Conservation (phyloP, 306 rosid species). For the Cicer arietinum region DNA sequence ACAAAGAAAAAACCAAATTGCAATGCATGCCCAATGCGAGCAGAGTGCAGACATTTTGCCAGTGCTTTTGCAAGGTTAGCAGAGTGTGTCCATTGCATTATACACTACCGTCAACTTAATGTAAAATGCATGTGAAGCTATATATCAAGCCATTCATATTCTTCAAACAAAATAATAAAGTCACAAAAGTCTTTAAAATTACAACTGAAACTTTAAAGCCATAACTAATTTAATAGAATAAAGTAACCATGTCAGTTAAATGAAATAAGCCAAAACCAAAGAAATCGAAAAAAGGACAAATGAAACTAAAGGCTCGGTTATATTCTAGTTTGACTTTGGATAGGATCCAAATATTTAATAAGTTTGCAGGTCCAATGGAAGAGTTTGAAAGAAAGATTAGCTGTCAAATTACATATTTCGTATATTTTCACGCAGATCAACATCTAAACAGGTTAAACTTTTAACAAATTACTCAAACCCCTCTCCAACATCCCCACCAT, state of each 20-base stretch:
- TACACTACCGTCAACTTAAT: constrained; percentile 30
- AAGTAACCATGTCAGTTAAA: constrained; percentile 5
- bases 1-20: constrained; percentile 93
- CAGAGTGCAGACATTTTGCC: constrained; percentile 97
- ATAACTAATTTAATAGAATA: constrained; percentile 28
- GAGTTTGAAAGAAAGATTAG: constrained; percentile 20
- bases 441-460: too few species aligned
- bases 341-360: background rate
- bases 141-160: constrained; percentile 5
- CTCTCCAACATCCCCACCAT: too few species aligned
- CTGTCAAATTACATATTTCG: constrained; percentile 4
- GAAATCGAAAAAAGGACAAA: constrained; percentile 16
- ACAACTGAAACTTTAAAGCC: constrained; percentile 28
- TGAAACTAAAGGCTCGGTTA: background rate
- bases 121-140: constrained; percentile 27
- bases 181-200: constrained; percentile 34
- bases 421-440: background rate
- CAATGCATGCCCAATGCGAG: constrained; percentile 98
- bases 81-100: constrained; percentile 34
- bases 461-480: too few species aligned
- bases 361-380: constrained; percentile 7
- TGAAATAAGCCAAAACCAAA: constrained; percentile 18
- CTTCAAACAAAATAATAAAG: constrained; percentile 31
- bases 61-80: constrained; percentile 98
- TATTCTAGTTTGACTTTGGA: constrained; percentile 19